phyloP scores from a whole-genome alignment of 2,329 filamentous ascomycete genomes.

The Ceratocystis harringtonii region DNA sequence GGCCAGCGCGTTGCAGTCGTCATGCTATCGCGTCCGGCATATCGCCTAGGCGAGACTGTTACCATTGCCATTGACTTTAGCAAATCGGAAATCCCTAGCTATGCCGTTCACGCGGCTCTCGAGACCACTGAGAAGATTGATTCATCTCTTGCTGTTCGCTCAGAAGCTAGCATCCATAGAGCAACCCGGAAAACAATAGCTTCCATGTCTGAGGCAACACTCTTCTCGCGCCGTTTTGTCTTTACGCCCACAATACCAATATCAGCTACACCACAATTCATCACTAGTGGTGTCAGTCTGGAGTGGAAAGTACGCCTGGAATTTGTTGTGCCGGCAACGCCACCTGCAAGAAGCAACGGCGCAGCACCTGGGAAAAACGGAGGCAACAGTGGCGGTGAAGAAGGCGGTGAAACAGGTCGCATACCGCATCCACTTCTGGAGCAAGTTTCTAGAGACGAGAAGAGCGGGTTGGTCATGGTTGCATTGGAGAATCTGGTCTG shows the following conservation, averaged over 20 bases:
- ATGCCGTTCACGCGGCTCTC: conserved; percentile 68
- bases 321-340: conserved; percentile 58
- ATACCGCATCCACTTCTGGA: conserved; percentile 49
- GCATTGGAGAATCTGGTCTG: conserved; percentile 64
- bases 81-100: conserved; percentile 63
- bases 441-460: conserved; percentile 61
- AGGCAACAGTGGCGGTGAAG: conserved; percentile 3
- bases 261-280: conserved; percentile 73
- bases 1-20: conserved; percentile 85
- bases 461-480: conserved; percentile 57
- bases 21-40: conserved; percentile 74
- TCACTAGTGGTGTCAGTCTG: conserved; percentile 74
- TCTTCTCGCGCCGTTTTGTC: conserved; percentile 64
- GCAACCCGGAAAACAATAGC: conserved; percentile 74
- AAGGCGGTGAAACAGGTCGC: conserved; percentile 17
- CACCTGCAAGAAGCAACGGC: neutral
- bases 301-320: conserved; percentile 85
- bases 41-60: conserved; percentile 76
- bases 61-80: conserved; percentile 74
- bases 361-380: neutral
- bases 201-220: conserved; percentile 62
- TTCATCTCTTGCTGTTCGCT: conserved; percentile 64
- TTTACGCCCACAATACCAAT: conserved; percentile 76
- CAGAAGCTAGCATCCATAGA: conserved; percentile 69
- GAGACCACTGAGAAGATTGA: conserved; percentile 80